Conservation (phyloP, 140 eudicot genomes). For the Senecio squalidus region DNA sequence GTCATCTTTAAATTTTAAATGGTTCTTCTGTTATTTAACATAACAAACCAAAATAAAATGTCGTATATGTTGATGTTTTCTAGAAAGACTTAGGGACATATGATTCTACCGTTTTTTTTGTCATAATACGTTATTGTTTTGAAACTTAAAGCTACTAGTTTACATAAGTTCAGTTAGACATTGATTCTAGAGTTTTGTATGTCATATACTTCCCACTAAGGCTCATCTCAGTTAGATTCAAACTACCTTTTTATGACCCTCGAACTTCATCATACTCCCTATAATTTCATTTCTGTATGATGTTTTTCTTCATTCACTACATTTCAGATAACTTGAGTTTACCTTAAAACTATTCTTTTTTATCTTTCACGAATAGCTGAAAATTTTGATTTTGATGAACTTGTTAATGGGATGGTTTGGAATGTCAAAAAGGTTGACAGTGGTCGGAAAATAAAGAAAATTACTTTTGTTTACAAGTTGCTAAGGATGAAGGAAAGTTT, state of each 20-base stretch:
- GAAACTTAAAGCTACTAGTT: neutral
- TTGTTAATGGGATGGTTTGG: constrained; percentile 2
- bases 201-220: neutral
- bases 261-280: no score
- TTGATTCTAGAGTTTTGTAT: no score
- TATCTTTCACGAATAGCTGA: no score
- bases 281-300: neutral
- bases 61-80: neutral
- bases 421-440: neutral
- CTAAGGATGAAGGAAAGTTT: constrained; percentile 4
- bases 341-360: neutral
- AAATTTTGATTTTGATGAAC: neutral
- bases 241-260: neutral
- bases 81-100: neutral
- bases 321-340: neutral
- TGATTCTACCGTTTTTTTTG: neutral
- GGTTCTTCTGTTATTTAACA: constrained; percentile 6
- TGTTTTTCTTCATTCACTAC: neutral
- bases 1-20: constrained; percentile 22
- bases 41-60: neutral
- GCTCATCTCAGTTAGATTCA: constrained; percentile 1
- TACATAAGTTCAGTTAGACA: neutral
- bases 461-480: constrained; percentile 1
- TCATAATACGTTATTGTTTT: constrained; percentile 6
- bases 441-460: neutral